Base-by-base conservation (phyloP, 371 early-diverging fungal genomes). In the Mucor sp. region DNA sequence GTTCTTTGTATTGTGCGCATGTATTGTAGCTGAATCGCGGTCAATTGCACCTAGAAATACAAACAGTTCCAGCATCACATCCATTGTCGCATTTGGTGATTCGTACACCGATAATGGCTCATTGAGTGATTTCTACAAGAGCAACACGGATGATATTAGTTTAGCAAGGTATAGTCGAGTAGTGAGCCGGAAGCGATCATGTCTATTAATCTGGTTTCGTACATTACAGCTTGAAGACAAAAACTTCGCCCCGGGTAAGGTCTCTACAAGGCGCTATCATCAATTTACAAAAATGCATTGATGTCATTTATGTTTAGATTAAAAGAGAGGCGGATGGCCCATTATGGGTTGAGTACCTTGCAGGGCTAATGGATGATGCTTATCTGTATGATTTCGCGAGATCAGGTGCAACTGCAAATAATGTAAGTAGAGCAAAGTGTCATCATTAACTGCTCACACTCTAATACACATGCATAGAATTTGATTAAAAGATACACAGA, bases 41-140 rank as follows among this genome's bases (percentile, higher is more conserved):
- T 21, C 27, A 25, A 53, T 53, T 53, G 14, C 53, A 3, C 23
- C 23, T 14, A 25, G 53, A 53, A 53, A 23, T 5, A 9, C 27
- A 25, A 44, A 19, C 3, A 17, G 19, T 6, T 2, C 44, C 6
- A 21, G 15, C 0, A 25, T 53, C 53, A 25, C 53, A 12, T 53
- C 53, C 11, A 44, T 69, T 7, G 17, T 60, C 47, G 65, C 61
- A 2, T 69, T 69, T 69, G 69, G 69, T n/a, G 69, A 69, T 37
- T 69, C 69, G 17, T 69, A 69, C 39, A 65, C 69, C 11, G 69
- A 69, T 33, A 56, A 69, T 47, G 60, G 60, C 0, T 64, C 65
- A 7, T 25, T 60, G 1, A 50, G 44, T 33, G 11, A 17, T n/a
- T 63, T 65, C 35, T 69, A 69, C 35, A 30, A 21, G 28, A 25